Conservation (phyloP, 1,284 basidiomycete species). For the Marasmius tenuissimus region DNA sequence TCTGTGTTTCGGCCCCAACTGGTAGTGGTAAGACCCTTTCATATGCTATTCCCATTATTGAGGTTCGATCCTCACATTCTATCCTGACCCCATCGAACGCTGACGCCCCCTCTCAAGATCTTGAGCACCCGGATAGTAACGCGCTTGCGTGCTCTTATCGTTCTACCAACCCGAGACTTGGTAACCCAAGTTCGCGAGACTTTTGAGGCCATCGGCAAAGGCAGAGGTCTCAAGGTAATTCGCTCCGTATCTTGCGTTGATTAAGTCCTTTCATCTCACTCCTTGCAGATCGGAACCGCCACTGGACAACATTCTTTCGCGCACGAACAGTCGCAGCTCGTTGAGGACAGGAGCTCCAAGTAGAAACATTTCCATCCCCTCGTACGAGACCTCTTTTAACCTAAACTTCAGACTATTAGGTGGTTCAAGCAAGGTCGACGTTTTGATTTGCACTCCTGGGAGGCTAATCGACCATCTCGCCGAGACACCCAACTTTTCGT, state of each 20-base stretch:
- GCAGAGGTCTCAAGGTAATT: slow-evolving; percentile 80
- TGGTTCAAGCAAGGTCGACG: slow-evolving; percentile 88
- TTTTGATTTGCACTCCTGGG: slow-evolving; percentile 95
- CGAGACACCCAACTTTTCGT: slow-evolving; percentile 85
- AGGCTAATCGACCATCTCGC: slow-evolving; percentile 92
- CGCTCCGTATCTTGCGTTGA: not conserved
- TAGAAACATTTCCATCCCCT: slow-evolving; percentile 26
- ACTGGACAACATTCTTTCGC: slow-evolving; percentile 85
- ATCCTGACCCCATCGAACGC: slow-evolving; percentile 2
- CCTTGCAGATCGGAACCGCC: slow-evolving; percentile 66
- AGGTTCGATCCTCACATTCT: slow-evolving; percentile 50
- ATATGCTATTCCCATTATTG: slow-evolving; percentile 90
- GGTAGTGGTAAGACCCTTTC: slow-evolving; percentile 97
- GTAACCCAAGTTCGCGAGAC: slow-evolving; percentile 92
- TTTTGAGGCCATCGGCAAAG: slow-evolving; percentile 83
- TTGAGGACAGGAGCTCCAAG: slow-evolving; percentile 53
- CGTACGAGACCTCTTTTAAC: slow-evolving; percentile 5
- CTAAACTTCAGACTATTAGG: slow-evolving; percentile 50
- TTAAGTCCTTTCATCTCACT: slow-evolving; percentile 6
- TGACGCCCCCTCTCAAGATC: slow-evolving; percentile 42
- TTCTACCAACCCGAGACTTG: slow-evolving; percentile 95
- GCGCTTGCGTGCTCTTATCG: slow-evolving; percentile 86
- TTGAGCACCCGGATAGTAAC: slow-evolving; percentile 76
- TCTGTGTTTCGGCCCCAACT: slow-evolving; percentile 97
- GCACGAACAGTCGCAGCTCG: slow-evolving; percentile 76